Evolutionary conservation across 495 filamentous ascomycete species (phyloP).

Genomic region (Lasiosphaeria miniovina): DNA sequence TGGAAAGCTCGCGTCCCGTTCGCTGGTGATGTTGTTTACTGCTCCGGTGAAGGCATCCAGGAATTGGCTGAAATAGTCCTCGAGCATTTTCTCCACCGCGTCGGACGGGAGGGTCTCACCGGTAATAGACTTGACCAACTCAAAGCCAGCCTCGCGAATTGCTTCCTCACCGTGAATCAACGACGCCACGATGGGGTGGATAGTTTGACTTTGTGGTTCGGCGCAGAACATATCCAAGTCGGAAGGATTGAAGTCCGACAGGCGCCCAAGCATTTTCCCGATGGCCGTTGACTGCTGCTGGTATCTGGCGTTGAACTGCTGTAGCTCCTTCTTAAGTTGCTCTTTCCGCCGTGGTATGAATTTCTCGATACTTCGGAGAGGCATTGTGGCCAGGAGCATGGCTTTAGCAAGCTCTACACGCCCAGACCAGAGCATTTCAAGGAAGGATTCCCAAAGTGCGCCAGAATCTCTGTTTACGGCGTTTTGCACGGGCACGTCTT

Average conservation of each 20-base stretch:
- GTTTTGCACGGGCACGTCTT: constrained; percentile 58
- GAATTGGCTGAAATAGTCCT: constrained; percentile 51
- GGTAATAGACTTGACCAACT: constrained; percentile 76
- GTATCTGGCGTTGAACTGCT: constrained; percentile 70
- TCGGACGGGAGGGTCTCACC: constrained; percentile 66
- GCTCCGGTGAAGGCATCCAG: constrained; percentile 37
- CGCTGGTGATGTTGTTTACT: constrained; percentile 47
- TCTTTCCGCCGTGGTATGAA: constrained; percentile 54
- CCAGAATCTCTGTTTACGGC: constrained; percentile 62
- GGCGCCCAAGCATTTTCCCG: constrained; percentile 66
- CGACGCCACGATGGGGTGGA: constrained; percentile 60
- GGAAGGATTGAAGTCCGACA: constrained; percentile 67
- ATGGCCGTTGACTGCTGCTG: constrained; percentile 66
- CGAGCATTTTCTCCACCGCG: constrained; percentile 68
- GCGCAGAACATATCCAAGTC: constrained; percentile 64
- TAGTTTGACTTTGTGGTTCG: constrained; percentile 55
- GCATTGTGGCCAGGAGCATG: constrained; percentile 66
- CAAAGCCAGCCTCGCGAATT: constrained; percentile 70
- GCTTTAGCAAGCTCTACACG: constrained; percentile 64
- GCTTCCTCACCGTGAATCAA: constrained; percentile 65
- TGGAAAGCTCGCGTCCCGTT: constrained; percentile 51
- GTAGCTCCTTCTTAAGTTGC: constrained; percentile 46
- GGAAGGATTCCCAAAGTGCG: constrained; percentile 71
- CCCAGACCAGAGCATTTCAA: constrained; percentile 62
- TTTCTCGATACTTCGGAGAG: constrained; percentile 68